Evolutionary conservation across 768 basidiomycete genomes (phyloP), one percentile per base, ranked within the genome.

Genomic region (Cystobasidium tubakii): DNA sequence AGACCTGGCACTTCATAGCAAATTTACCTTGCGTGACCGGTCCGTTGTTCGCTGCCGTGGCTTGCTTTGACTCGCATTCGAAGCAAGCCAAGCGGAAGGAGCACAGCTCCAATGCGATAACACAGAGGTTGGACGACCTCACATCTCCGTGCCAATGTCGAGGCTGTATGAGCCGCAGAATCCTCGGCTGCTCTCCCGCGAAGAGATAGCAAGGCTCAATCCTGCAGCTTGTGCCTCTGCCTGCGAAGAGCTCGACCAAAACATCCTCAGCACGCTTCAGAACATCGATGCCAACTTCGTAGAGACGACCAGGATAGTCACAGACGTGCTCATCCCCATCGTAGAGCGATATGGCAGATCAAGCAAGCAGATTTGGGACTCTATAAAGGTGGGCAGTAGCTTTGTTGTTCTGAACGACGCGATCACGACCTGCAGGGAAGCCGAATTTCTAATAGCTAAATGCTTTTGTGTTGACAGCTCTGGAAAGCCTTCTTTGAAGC

Each of bases 401-500:
- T 33, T 13, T 33, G 44, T 9, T 54, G 19, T 43, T 15, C 46
- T 60, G 34, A 42, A 53, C 3, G 25, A 25, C 63, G 10, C 19
- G 63, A 15, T 66, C 46, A 21, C n/a, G n/a, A n/a, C 1, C 31
- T 4, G 43, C 19, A 9, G 54, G 25, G 50, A 19, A 36, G 19
- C n/a, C 42, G 17, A 7, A 17, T 17, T 7, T 15, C 46, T n/a
- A 50, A n/a, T 19, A 50, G 46, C 46, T 50, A 3, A n/a, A 50
- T 50, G 46, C 46, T 9, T 9, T 50, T 19, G 15, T 19, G 4
- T 21, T 21, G 29, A 0, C 78, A 95, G 94, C 97, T 97, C 81
- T 98, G 95, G 94, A 89, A 88, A 2, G 89, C 90, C 0, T 98
- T 99, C 84, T 97, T 93, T 79, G 93, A 97, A 79, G 87, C 90